phyloP scores from a whole-genome alignment of 2,329 filamentous ascomycete species.

The Didymella segeticola region DNA sequence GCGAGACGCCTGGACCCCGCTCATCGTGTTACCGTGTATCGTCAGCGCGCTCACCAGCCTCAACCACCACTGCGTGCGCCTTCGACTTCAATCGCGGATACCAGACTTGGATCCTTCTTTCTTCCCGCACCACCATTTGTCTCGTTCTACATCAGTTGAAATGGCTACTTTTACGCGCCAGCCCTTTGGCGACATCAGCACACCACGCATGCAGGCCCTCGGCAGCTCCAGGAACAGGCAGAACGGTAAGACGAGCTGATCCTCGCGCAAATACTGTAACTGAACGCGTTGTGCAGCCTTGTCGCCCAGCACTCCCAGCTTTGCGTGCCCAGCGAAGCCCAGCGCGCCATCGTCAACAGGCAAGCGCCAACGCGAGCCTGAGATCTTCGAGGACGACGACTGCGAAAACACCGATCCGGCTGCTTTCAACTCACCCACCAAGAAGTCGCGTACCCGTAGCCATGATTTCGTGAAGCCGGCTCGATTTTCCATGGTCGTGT shows the following conservation, averaged over 20 bases:
- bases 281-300: constrained; percentile 43
- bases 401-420: constrained; percentile 66
- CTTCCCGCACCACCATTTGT: not conserved
- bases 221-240: constrained; percentile 81
- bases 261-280: constrained; percentile 5
- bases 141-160: constrained; percentile 12
- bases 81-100: not conserved
- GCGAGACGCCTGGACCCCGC: constrained; percentile 9
- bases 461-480: constrained; percentile 50
- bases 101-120: not conserved
- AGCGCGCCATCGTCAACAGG: constrained; percentile 38
- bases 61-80: not conserved
- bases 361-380: constrained; percentile 55
- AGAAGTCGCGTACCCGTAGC: constrained; percentile 57
- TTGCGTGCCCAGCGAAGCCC: constrained; percentile 45
- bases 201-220: constrained; percentile 72
- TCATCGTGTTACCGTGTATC: constrained; percentile 2
- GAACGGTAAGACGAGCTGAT: constrained; percentile 53
- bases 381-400: constrained; percentile 57
- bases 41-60: constrained; percentile 5
- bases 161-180: constrained; percentile 64
- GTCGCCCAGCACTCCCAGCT: constrained; percentile 26
- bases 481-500: constrained; percentile 47
- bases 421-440: constrained; percentile 58
- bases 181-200: constrained; percentile 77